Evolutionary conservation across 2,329 filamentous ascomycete genomes (phyloP), one percentile per base, ranked within the genome.

Genomic region (Hymenoscyphus scutula): DNA sequence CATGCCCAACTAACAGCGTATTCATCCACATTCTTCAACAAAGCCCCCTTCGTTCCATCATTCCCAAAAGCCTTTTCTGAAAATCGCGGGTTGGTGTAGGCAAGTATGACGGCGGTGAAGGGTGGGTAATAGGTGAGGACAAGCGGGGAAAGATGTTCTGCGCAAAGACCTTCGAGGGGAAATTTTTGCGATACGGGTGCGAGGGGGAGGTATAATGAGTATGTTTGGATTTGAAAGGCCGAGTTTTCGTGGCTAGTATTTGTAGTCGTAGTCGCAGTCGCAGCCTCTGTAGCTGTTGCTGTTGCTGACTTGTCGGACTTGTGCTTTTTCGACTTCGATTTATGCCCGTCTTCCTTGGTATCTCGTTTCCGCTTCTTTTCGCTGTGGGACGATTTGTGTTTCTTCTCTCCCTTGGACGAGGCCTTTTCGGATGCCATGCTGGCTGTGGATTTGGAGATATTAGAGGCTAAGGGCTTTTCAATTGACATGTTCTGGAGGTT

Each of bases 1-100:
- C 94, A 98, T 56, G 91, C 85, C 73, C 90, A 97, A 25, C 88
- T 89, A 27, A 92, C 91, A 7, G 90, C 91, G 73, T 93, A 96
- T 77, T 98, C 95, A 76, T 91, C 87, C 48, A 90, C 78, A 5
- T 84, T 84, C 27, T 82, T 77, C 2, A 80, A 72, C 4, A 83
- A 74, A 11, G 77, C 69, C 15, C 76, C 74, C 0, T 78, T 76
- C 25, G 79, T 79, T 38, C 86, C 81, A 17, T 81, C 78, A 32
- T 72, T 71, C 51, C 81, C 79, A 38, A 82, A 83, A 0, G 88
- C 83, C 4, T 77, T 74, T 64, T 88, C 84, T 1, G 86, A 85
- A 5, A 95, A 76, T 45, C 85, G 79, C 3, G 89, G 83, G 68
- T 92, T 89, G 68, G 79, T 81, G 79, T 92, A 94, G 58, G 84